Base-by-base conservation (phyloP, 2,329 filamentous ascomycete genomes). In the Pseudocercospora crystallina region DNA sequence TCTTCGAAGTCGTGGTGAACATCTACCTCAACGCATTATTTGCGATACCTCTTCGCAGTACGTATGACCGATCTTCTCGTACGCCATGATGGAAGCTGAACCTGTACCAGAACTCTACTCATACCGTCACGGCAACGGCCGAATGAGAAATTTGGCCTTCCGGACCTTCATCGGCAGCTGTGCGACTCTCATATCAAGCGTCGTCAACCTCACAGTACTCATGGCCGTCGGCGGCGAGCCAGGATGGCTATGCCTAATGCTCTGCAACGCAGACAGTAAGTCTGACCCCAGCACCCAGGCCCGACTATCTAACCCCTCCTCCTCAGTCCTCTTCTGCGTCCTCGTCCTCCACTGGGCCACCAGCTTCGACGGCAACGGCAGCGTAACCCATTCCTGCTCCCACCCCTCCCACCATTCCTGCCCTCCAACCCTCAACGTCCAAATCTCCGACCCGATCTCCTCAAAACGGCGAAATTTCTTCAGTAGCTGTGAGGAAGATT, bases 331-430 rank as follows among this genome's bases (percentile, higher is more conserved):
- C 5, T 51, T 53, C 38, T 56, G 46, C 40, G 49, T 53, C 14
- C 36, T 56, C n/a, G 43, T 53, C 20, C 43, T 53, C 5, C 53
- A 56, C 39, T 56, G 53, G 53, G 53, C 43, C 5, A 56, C 53
- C 7, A 48, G 37, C 7, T 48, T 56, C 43, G 46, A 56, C 47
- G 39, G 33, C 30, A 38, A 31, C 30, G 49, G 49, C 47, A 43
- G 20, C 12, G 20, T 30, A 11, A 35, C 32, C n/a, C 40, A 41
- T n/a, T 47, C 42, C 15, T 53, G 53, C 42, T 50, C 46, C n/a
- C 35, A 48, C 30, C 37, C 46, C 34, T 43, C 38, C 7, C 42
- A 51, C 11, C 32, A 36, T 30, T 32, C 46, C 10, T 3, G 34
- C 7, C 29, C 41, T 5, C 17, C 46, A 5, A 20, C 32, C 14